Evolutionary conservation across 2,329 filamentous ascomycete species (phyloP).

Genomic region (Fusarium pilosicola): DNA sequence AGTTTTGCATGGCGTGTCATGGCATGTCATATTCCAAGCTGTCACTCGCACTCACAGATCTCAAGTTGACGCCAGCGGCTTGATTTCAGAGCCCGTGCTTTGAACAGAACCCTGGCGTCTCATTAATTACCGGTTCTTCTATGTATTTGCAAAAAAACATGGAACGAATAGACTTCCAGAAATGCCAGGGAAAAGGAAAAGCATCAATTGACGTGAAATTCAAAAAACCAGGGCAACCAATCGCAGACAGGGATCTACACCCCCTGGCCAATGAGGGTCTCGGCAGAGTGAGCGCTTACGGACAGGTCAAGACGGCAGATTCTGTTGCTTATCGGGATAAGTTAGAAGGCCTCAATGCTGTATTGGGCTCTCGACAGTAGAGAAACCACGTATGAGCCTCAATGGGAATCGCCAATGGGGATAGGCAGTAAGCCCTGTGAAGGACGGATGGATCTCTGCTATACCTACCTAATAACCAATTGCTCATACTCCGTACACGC

Average conservation of each 20-base stretch:
- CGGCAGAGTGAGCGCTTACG: slow-evolving; percentile 9
- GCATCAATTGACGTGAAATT: slow-evolving; percentile 5
- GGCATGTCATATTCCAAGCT: slow-evolving; percentile 7
- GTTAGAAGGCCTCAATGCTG: slow-evolving; percentile 25
- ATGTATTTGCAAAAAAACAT: background rate
- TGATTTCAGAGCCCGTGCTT: slow-evolving; percentile 8
- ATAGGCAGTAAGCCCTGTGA: slow-evolving; percentile 2
- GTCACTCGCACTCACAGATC: slow-evolving; percentile 4
- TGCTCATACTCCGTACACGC: background rate
- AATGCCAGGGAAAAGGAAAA: background rate
- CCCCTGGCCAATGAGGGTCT: slow-evolving; percentile 34
- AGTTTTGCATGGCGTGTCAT: background rate
- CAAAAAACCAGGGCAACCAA: slow-evolving; percentile 41
- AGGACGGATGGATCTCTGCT: background rate
- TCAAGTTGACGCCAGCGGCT: slow-evolving; percentile 20
- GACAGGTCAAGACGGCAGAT: background rate
- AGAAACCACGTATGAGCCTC: slow-evolving; percentile 7
- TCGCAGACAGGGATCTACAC: slow-evolving; percentile 4
- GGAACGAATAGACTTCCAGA: slow-evolving; percentile 10
- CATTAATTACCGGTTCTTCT: slow-evolving; percentile 2
- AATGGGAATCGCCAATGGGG: background rate
- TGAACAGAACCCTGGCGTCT: background rate
- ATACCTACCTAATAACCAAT: background rate
- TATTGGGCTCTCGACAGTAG: background rate
- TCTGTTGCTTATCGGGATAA: slow-evolving; percentile 2